phyloP scores from a whole-genome alignment of 116 monocot species.

The Zostera marina region DNA sequence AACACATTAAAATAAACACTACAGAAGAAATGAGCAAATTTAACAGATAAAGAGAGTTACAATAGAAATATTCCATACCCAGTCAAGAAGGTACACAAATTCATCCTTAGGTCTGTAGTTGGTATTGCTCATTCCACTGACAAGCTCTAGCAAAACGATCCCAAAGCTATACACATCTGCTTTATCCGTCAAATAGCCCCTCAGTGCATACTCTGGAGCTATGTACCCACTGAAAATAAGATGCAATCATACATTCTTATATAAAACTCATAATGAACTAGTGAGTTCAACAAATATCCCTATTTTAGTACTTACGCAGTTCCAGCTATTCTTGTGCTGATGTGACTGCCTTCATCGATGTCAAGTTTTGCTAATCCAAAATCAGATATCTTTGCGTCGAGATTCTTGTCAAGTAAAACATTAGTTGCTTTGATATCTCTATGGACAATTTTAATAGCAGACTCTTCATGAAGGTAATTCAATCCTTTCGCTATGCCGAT shows the following conservation, averaged over 20 bases:
- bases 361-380: conserved; percentile 38
- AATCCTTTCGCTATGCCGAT: conserved; percentile 20
- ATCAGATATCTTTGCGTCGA: conserved; percentile 37
- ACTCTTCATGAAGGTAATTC: too few relatives aligned
- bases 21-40: too few relatives aligned
- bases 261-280: neutral
- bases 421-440: too few relatives aligned
- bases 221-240: neutral
- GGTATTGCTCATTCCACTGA: neutral
- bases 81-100: neutral
- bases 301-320: conserved; percentile 15
- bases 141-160: neutral
- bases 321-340: conserved; percentile 6
- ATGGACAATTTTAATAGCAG: too few relatives aligned
- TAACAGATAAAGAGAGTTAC: too few relatives aligned
- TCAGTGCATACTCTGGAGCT: too few relatives aligned
- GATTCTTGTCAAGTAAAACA: conserved; percentile 29
- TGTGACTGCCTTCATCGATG: neutral
- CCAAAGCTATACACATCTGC: neutral
- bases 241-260: neutral
- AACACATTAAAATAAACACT: too few relatives aligned
- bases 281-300: neutral
- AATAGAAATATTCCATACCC: neutral
- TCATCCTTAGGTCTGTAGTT: neutral
- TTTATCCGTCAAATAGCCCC: neutral